These are phyloP conservation scores for Apiotrichum mycotoxinovorans DNA, from an alignment of 1,284 basidiomycete species.

Conservation along the genomic window DNA sequence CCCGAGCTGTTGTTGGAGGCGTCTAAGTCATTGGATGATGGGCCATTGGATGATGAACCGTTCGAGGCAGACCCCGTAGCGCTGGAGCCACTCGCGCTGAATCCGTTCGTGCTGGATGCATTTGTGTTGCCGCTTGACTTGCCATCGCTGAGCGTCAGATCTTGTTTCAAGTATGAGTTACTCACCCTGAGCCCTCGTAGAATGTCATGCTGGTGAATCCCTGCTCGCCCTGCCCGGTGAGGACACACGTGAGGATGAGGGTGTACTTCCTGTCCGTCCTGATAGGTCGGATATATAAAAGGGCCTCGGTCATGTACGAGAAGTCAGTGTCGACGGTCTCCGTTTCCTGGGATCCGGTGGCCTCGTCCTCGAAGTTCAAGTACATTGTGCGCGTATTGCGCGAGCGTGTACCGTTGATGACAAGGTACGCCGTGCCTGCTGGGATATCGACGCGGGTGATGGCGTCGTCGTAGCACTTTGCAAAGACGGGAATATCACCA, in stretches of 20 bases:
- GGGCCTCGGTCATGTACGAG: background rate
- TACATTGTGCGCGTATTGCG: background rate
- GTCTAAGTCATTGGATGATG: no score
- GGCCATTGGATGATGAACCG: no score
- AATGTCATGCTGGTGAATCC: background rate
- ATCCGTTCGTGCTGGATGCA: background rate
- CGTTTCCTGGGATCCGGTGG: background rate
- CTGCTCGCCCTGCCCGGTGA: background rate
- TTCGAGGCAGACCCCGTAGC: no score
- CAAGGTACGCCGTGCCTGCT: background rate
- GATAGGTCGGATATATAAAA: background rate
- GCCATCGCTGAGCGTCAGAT: background rate
- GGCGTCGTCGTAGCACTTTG: slow-evolving; percentile 1
- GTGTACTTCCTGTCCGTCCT: background rate
- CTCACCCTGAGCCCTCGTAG: background rate
- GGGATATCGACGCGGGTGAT: background rate
- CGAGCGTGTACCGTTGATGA: background rate
- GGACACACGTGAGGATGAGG: background rate
- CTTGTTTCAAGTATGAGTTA: background rate
- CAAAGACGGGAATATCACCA: background rate
- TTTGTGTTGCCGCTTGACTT: background rate
- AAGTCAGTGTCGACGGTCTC: background rate
- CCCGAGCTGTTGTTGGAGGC: no score
- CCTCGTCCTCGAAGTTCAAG: background rate
- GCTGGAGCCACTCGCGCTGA: background rate